These are phyloP conservation scores for Boletus rubescentipes DNA, from an alignment of 768 basidiomycete species.

Conservation along the genomic window DNA sequence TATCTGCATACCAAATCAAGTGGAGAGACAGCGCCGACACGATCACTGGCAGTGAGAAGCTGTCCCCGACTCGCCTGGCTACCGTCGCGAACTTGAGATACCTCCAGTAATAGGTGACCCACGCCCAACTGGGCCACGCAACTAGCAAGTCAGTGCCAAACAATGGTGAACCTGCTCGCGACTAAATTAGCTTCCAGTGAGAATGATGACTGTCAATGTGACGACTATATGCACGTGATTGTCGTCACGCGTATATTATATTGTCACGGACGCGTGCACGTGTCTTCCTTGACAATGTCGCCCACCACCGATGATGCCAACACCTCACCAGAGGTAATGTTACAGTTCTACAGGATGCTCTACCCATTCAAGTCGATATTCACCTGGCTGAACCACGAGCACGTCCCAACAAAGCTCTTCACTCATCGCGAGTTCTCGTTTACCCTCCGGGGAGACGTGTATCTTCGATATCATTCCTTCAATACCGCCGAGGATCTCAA, in stretches of 20 bases:
- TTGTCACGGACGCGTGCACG: conserved; percentile 15
- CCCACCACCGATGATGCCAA: conserved; percentile 18
- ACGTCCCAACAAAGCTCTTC: conserved; percentile 74
- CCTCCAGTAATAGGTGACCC: too few relatives aligned
- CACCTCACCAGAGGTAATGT: conserved; percentile 62
- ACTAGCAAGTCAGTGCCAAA: too few relatives aligned
- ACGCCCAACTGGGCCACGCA: too few relatives aligned
- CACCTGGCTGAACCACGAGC: conserved; percentile 93
- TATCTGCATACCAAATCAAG: conserved; percentile 2
- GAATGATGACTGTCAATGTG: too few relatives aligned
- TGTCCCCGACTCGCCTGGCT: background rate
- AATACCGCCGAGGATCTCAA: conserved; percentile 84
- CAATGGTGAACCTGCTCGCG: too few relatives aligned
- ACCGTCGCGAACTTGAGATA: background rate
- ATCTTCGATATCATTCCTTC: conserved; percentile 95
- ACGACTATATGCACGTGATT: conserved; percentile 11
- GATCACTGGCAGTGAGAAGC: background rate
- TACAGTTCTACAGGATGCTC: conserved; percentile 81
- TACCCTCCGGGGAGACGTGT: conserved; percentile 87
- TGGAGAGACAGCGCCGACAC: background rate
- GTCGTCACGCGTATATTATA: conserved; percentile 14
- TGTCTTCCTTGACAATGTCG: conserved; percentile 7
- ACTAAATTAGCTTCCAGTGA: too few relatives aligned
- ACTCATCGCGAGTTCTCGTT: conserved; percentile 96
- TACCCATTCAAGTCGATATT: conserved; percentile 96